Percentiles rank a stretch among this genome's conserved stretches.
phyloP scores from a whole-genome alignment of 352 stramenopile genomes.

The Pythium brassicae region DNA sequence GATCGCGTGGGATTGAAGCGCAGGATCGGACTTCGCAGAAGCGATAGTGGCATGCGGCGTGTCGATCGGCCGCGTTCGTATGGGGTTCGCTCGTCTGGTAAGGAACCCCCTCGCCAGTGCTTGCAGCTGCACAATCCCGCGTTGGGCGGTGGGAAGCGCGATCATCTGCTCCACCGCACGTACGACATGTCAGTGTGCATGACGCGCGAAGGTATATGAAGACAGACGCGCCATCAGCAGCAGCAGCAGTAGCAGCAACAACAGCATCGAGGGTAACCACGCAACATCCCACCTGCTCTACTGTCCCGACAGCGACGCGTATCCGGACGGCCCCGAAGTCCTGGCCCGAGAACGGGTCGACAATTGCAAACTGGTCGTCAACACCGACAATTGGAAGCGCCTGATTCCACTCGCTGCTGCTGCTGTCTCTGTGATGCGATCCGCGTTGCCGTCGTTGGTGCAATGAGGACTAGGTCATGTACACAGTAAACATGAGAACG shows the following conservation, averaged over 20 bases:
- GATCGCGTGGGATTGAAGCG: neutral
- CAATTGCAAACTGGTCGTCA: conserved; percentile 28
- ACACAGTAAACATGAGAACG: neutral
- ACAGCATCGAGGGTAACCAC: neutral
- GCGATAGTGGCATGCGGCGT: neutral
- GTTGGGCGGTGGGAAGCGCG: conserved; percentile 20
- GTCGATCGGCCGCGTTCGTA: neutral
- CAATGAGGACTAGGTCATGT: too few relatives aligned
- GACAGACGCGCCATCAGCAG: too few relatives aligned
- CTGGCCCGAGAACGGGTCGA: conserved; percentile 40
- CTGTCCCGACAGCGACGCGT: conserved; percentile 38
- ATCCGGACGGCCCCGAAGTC: conserved; percentile 26
- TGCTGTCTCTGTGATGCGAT: conserved; percentile 2
- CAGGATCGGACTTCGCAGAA: neutral
- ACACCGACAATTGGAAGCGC: conserved; percentile 24
- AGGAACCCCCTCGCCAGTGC: conserved; percentile 24
- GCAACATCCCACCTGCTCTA: conserved; percentile 37
- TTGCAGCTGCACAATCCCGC: conserved; percentile 30
- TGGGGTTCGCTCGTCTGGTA: conserved; percentile 4
- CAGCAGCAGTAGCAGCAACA: neutral
- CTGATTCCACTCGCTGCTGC: conserved; percentile 3
- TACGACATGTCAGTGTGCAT: neutral
- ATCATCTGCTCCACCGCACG: conserved; percentile 20
- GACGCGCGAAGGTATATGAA: too few relatives aligned
- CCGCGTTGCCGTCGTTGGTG: too few relatives aligned